Evolutionary conservation across 2,329 filamentous ascomycete species (phyloP), one percentile per base, ranked within the genome.

Genomic region (Diaporthe sp.): DNA sequence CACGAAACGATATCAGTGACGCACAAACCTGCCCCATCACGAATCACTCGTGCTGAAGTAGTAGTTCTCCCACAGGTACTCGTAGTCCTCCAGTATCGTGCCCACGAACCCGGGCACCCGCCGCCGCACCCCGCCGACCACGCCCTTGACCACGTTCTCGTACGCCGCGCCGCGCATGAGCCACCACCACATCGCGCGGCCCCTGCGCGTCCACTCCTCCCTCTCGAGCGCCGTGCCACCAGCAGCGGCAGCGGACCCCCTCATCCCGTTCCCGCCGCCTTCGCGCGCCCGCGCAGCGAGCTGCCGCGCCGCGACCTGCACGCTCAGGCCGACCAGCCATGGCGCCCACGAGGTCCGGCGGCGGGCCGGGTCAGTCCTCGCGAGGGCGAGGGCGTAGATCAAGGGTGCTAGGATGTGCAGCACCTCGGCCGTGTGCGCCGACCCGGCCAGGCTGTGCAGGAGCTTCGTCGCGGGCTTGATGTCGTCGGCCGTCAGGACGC

Each of bases 1-100:
- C n/a, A n/a, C n/a, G n/a, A n/a, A n/a, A n/a, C n/a, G n/a, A 25
- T 25, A 32, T 61, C 61, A 32, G 22, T 32, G 3, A n/a, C 17
- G 5, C 25, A n/a, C n/a, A n/a, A 5, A 27, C 19, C 19, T 13
- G 25, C 35, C 15, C 19, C 19, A 13, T 80, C 75, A 81, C 4
- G 79, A 74, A 17, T 75, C 74, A 72, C 88, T 90, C 47, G 90
- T 91, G 82, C 89, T 91, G 83, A 98, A 99, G 84, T 98, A 97
- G 83, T 98, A 98, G 79, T 97, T 96, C 84, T 98, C 95, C 97
- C 97, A 99, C 42, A 99, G 87, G 82, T 97, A 98, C 83, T 98
- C 94, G 82, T 99, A 99, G 82, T 99, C 97, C 81, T 98, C 95
- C 76, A 98, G 84, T 59, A 99, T 93, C 73, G 94, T 94, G 12